Conservation (phyloP, 306 rosid species). For the Abrus pulchellus region DNA sequence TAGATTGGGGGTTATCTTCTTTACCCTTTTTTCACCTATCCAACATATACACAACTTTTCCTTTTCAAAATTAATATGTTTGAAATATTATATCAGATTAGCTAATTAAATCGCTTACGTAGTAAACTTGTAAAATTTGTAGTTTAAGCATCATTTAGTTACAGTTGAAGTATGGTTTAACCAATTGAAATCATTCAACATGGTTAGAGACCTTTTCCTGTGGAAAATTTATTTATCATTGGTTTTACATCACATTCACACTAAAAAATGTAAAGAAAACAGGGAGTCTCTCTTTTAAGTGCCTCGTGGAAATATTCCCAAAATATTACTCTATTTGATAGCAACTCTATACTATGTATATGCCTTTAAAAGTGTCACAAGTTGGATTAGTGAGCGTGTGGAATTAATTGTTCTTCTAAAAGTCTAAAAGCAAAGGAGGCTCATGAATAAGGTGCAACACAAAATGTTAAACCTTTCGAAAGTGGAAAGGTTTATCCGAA, state of each 20-base stretch:
- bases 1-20: neutral
- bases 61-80: neutral
- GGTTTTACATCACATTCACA: too few relatives aligned
- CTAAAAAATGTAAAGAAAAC: too few relatives aligned
- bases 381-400: neutral
- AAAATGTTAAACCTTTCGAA: neutral
- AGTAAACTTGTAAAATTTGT: neutral
- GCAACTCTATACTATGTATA: neutral
- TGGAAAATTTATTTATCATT: neutral
- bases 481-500: neutral
- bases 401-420: slow-evolving; percentile 8
- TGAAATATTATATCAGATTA: neutral
- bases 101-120: neutral
- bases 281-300: too few relatives aligned
- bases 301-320: too few relatives aligned
- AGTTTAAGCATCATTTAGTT: neutral
- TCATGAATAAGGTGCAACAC: neutral
- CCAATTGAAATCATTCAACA: neutral
- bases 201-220: neutral
- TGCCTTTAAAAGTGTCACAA: neutral
- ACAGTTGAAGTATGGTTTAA: neutral
- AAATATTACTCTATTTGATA: neutral
- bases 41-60: neutral
- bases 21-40: neutral
- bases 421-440: neutral